Conservation (phyloP, 352 stramenopile species). For the Phytophthora macrochlamydospora region DNA sequence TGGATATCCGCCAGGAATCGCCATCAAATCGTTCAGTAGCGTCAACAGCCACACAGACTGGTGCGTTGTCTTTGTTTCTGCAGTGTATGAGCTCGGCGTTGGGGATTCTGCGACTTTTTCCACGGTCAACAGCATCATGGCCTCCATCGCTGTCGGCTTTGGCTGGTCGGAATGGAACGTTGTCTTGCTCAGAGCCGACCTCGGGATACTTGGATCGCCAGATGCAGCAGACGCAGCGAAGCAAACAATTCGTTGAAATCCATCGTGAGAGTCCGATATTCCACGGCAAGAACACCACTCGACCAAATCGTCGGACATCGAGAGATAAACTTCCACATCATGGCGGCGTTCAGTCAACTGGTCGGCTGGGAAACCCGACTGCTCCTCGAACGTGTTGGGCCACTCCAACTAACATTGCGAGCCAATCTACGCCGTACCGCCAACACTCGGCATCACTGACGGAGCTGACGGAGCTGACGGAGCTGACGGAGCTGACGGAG, state of each 20-base stretch:
- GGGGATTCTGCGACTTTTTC: conserved; percentile 28
- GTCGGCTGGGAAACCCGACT: conserved; percentile 22
- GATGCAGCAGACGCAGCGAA: neutral
- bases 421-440: neutral
- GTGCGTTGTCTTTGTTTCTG: conserved; percentile 2
- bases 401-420: conserved; percentile 51
- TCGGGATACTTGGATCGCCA: conserved; percentile 15
- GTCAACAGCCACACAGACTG: conserved; percentile 44
- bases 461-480: neutral
- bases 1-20: conserved; percentile 34
- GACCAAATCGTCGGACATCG: conserved; percentile 11
- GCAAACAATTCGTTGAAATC: conserved; percentile 40
- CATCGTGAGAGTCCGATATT: neutral
- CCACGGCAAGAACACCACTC: too few relatives aligned
- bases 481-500: too few relatives aligned
- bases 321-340: conserved; percentile 44
- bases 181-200: conserved; percentile 38
- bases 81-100: conserved; percentile 24
- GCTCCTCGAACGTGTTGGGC: conserved; percentile 50
- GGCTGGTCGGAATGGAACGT: conserved; percentile 23
- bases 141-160: conserved; percentile 33
- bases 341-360: conserved; percentile 39
- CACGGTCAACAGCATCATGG: conserved; percentile 35
- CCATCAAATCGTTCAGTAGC: conserved; percentile 37
- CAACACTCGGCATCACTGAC: neutral